Percentiles rank a stretch among this genome's conserved stretches.
These are phyloP conservation scores for Scorias spongiosa DNA, from an alignment of 2,329 filamentous ascomycete species.

Conservation along the genomic window DNA sequence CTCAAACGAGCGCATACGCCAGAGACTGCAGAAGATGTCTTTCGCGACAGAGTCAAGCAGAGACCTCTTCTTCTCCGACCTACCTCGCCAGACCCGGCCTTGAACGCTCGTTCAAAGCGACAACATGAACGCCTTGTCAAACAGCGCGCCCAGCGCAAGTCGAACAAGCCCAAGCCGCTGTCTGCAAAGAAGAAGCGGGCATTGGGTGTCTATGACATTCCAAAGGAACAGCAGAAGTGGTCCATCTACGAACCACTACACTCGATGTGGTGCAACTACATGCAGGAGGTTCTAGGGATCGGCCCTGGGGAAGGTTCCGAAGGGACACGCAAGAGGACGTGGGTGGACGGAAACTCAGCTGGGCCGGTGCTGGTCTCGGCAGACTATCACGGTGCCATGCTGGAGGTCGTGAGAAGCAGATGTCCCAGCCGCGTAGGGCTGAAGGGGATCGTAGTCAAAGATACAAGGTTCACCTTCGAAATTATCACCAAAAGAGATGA, in stretches of 20 bases:
- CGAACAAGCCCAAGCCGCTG: slow-evolving; percentile 49
- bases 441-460: slow-evolving; percentile 73
- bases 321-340: slow-evolving; percentile 19
- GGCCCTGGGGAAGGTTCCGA: slow-evolving; percentile 5
- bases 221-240: slow-evolving; percentile 53
- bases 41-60: slow-evolving; percentile 66
- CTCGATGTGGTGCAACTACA: slow-evolving; percentile 68
- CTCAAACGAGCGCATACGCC: slow-evolving; percentile 68
- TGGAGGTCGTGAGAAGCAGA: slow-evolving; percentile 68
- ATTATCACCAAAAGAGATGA: slow-evolving; percentile 57
- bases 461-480: slow-evolving; percentile 76
- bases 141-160: slow-evolving; percentile 15
- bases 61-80: slow-evolving; percentile 67
- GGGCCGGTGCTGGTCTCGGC: slow-evolving; percentile 63
- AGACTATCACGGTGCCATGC: slow-evolving; percentile 75
- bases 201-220: slow-evolving; percentile 60
- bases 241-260: slow-evolving; percentile 64
- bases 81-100: slow-evolving; percentile 46
- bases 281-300: slow-evolving; percentile 61
- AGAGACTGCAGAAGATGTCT: slow-evolving; percentile 54
- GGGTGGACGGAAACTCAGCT: slow-evolving; percentile 44
- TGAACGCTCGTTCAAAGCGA: slow-evolving; percentile 38
- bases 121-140: slow-evolving; percentile 22
- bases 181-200: slow-evolving; percentile 64
- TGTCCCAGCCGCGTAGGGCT: slow-evolving; percentile 73